A percentile compares a stretch with the other conserved stretches of the same genome.
These are phyloP conservation scores for Fomitiporia mediterranea DNA, from an alignment of 1,284 basidiomycete genomes.

Conservation along the genomic window DNA sequence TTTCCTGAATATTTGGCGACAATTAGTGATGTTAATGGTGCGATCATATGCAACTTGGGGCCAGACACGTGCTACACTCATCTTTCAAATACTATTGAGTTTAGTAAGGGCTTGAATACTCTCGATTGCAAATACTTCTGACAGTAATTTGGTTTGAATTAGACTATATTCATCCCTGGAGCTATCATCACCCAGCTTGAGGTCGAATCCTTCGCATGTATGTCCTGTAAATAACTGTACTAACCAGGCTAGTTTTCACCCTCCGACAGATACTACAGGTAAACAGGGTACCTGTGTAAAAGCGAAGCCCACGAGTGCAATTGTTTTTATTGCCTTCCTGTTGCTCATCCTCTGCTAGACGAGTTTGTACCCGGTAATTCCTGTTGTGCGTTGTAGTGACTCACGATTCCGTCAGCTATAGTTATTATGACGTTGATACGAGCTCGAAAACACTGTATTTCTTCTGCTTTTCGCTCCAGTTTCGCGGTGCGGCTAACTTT, in stretches of 20 bases:
- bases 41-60: slow-evolving; percentile 17
- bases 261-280: background rate
- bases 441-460: slow-evolving; percentile 36
- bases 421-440: slow-evolving; percentile 36
- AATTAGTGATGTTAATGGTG: slow-evolving; percentile 15
- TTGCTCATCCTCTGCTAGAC: slow-evolving; percentile 38
- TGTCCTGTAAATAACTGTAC: slow-evolving; percentile 16
- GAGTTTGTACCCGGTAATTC: slow-evolving; percentile 24
- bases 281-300: slow-evolving; percentile 8
- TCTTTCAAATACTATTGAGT: background rate
- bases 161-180: slow-evolving; percentile 32
- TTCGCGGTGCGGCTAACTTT: background rate
- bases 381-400: background rate
- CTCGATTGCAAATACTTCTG: background rate
- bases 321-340: slow-evolving; percentile 38
- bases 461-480: background rate
- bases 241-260: background rate
- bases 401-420: too few relatives aligned
- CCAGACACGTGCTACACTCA: background rate
- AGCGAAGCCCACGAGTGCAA: slow-evolving; percentile 26
- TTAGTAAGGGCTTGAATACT: slow-evolving; percentile 8
- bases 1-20: background rate
- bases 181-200: slow-evolving; percentile 33
- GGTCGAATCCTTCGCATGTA: slow-evolving; percentile 33
- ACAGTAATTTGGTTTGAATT: slow-evolving; percentile 37